These are phyloP conservation scores for Backusella macrospora DNA, from an alignment of 192 early-diverging fungal genomes.

Conservation along the genomic window DNA sequence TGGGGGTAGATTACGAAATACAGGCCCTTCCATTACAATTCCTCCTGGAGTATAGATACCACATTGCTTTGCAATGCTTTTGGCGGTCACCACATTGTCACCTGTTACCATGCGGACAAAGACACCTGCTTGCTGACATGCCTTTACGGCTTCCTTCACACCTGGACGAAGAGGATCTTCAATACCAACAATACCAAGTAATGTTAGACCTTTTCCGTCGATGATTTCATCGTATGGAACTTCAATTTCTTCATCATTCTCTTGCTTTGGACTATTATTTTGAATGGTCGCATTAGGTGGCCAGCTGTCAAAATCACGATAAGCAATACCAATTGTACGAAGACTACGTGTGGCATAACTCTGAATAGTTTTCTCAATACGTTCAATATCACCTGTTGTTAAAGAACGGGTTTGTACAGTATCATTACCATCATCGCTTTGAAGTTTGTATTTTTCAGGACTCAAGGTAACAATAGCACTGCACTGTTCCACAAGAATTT, in stretches of 20 bases:
- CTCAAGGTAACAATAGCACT: slow-evolving; percentile 52
- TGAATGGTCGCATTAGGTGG: slow-evolving; percentile 41
- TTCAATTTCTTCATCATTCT: slow-evolving; percentile 53
- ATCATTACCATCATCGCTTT: slow-evolving; percentile 34
- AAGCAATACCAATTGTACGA: slow-evolving; percentile 90
- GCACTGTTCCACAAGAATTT: slow-evolving; percentile 77
- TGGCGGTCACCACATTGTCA: slow-evolving; percentile 92
- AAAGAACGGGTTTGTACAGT: slow-evolving; percentile 43
- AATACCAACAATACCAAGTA: slow-evolving; percentile 93
- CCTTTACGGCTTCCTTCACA: slow-evolving; percentile 86
- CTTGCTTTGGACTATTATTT: background rate
- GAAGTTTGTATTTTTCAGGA: slow-evolving; percentile 16
- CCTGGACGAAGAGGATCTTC: slow-evolving; percentile 96
- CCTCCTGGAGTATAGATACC: slow-evolving; percentile 90
- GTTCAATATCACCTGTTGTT: slow-evolving; percentile 34
- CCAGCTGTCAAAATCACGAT: slow-evolving; percentile 79
- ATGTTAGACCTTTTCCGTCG: slow-evolving; percentile 59
- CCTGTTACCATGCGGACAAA: slow-evolving; percentile 99
- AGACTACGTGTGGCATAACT: slow-evolving; percentile 80
- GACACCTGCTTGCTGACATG: slow-evolving; percentile 89
- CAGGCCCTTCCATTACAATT: slow-evolving; percentile 93
- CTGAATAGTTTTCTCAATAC: slow-evolving; percentile 58
- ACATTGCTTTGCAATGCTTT: slow-evolving; percentile 92
- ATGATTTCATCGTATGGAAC: slow-evolving; percentile 54
- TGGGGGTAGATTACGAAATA: slow-evolving; percentile 81